These are phyloP conservation scores for Candida glaebosa DNA, from an alignment of 805 yeast species.

Conservation along the genomic window DNA sequence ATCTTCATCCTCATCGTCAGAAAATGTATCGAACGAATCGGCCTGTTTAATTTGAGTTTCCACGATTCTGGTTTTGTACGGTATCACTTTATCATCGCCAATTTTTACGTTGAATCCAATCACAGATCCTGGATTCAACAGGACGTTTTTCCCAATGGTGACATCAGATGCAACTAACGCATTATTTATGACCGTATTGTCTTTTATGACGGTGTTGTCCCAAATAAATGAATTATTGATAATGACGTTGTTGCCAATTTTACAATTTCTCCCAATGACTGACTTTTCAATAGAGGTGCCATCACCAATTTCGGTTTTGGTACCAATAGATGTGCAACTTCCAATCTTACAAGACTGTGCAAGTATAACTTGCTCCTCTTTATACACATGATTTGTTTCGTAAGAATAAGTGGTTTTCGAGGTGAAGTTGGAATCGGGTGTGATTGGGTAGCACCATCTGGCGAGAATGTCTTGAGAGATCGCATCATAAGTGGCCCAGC, in stretches of 20 bases:
- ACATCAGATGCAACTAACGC: slow-evolving; percentile 72
- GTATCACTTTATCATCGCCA: slow-evolving; percentile 49
- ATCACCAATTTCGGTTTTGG: slow-evolving; percentile 72
- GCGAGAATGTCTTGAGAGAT: slow-evolving; percentile 85
- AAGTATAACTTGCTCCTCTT: slow-evolving; percentile 81
- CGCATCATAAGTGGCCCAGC: slow-evolving; percentile 90
- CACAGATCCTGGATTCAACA: slow-evolving; percentile 66
- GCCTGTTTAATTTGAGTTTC: slow-evolving; percentile 40
- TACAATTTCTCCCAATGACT: slow-evolving; percentile 82
- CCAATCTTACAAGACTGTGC: slow-evolving; percentile 92
- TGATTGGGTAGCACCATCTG: slow-evolving; percentile 90
- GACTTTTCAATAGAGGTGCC: slow-evolving; percentile 63
- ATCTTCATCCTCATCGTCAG: slow-evolving; percentile 23
- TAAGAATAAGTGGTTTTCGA: slow-evolving; percentile 72
- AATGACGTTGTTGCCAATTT: slow-evolving; percentile 71
- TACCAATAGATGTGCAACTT: slow-evolving; percentile 78
- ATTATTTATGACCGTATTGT: slow-evolving; percentile 53
- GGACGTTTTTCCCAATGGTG: slow-evolving; percentile 48
- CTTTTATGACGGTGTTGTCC: slow-evolving; percentile 76
- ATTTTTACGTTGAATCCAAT: slow-evolving; percentile 73
- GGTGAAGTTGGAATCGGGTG: slow-evolving; percentile 77
- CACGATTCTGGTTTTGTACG: slow-evolving; percentile 50
- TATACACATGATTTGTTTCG: slow-evolving; percentile 82
- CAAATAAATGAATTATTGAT: slow-evolving; percentile 80
- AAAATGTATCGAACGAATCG: slow-evolving; percentile 29